These are phyloP conservation scores for Penicillium hesseltinei DNA, from an alignment of 2,329 filamentous ascomycete species.

Conservation along the genomic window DNA sequence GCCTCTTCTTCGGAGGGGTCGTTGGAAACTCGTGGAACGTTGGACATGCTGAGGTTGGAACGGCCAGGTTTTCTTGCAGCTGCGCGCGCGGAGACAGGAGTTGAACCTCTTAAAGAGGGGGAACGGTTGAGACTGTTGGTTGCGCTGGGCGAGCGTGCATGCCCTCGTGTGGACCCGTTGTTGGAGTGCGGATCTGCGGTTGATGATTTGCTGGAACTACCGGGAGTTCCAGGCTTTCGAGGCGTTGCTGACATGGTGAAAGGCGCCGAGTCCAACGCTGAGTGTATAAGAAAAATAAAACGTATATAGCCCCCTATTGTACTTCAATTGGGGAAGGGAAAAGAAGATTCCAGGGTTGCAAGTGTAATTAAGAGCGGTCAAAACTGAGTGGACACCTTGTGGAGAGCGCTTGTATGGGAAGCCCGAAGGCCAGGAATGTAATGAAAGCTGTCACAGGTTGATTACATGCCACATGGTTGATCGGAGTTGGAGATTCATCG, in stretches of 20 bases:
- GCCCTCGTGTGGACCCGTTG: conserved; percentile 39
- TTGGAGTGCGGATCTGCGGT: conserved; percentile 29
- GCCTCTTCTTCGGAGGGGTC: conserved; percentile 65
- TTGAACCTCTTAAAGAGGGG: conserved; percentile 59
- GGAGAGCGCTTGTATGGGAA: conserved; percentile 20
- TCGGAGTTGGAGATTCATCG: conserved; percentile 19
- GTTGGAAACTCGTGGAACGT: conserved; percentile 45
- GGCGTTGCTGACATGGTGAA: conserved; percentile 44
- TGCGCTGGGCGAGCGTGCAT: conserved; percentile 51
- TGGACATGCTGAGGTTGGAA: conserved; percentile 45
- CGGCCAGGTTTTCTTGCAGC: conserved; percentile 60
- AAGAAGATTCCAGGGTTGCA: conserved; percentile 12
- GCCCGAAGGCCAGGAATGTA: conserved; percentile 13
- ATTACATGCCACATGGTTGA: conserved; percentile 25
- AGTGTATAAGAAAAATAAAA: conserved; percentile 15
- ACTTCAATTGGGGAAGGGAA: conserved; percentile 1
- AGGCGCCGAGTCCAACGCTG: conserved; percentile 15
- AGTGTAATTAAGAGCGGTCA: conserved; percentile 25
- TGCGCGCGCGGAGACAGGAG: conserved; percentile 68
- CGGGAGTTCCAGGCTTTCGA: conserved; percentile 43
- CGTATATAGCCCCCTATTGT: background rate
- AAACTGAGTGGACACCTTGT: conserved; percentile 24
- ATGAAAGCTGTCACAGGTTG: conserved; percentile 24
- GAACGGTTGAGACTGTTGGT: conserved; percentile 55
- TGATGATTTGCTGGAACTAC: conserved; percentile 34